phyloP scores from a whole-genome alignment of 2,329 filamentous ascomycete genomes.

The Emericellopsis atlantica region DNA sequence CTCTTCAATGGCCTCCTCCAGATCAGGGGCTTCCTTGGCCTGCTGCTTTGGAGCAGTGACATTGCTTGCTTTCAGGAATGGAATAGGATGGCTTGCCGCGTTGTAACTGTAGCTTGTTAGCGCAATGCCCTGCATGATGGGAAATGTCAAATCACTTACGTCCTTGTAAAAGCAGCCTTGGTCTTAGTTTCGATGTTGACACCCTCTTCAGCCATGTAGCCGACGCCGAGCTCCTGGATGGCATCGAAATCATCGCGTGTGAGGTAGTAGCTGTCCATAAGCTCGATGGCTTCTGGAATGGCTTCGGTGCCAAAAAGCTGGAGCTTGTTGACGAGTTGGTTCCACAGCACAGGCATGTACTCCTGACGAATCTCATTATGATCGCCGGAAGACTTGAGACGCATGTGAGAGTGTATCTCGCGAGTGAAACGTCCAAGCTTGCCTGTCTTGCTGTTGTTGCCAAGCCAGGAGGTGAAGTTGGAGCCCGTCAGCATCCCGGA shows the following conservation, averaged over 20 bases:
- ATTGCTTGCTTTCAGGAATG: conserved; percentile 88
- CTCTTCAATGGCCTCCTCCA: conserved; percentile 93
- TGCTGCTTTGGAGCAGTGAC: conserved; percentile 60
- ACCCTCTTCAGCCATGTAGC: conserved; percentile 62
- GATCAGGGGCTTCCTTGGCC: conserved; percentile 69
- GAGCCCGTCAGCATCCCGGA: conserved; percentile 66
- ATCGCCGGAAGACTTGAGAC: conserved; percentile 78
- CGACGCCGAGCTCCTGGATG: conserved; percentile 82
- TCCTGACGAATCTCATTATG: conserved; percentile 89
- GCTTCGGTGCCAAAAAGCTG: conserved; percentile 69
- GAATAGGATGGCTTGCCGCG: conserved; percentile 69
- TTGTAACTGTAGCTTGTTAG: conserved; percentile 55
- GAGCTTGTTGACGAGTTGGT: conserved; percentile 62
- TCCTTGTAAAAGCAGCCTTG: conserved; percentile 79
- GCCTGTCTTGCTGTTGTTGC: conserved; percentile 81
- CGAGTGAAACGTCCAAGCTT: conserved; percentile 72
- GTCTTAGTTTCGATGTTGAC: conserved; percentile 74
- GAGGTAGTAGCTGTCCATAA: conserved; percentile 96
- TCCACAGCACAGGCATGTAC: conserved; percentile 83
- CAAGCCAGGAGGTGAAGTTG: conserved; percentile 82
- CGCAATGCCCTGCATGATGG: neutral
- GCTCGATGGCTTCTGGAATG: conserved; percentile 71
- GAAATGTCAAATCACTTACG: conserved; percentile 40
- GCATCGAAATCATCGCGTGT: conserved; percentile 86
- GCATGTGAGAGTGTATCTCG: conserved; percentile 96